Conservation (phyloP, 208 protist genomes). For the Phytomonas serpens region DNA sequence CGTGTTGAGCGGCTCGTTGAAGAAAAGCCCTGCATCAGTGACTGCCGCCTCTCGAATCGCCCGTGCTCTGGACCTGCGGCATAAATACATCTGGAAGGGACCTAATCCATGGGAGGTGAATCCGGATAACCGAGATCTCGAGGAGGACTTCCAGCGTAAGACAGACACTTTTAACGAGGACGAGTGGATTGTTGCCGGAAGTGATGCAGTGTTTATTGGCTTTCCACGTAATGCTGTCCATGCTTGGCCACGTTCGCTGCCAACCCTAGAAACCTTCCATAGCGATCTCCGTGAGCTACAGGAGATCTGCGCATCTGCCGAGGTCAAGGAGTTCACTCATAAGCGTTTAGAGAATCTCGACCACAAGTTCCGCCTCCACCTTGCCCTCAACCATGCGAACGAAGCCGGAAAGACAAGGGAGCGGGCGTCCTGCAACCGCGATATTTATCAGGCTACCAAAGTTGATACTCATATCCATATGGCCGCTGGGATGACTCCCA, state of each 20-base stretch:
- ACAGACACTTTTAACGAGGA: constrained; percentile 85
- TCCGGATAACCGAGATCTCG: constrained; percentile 33
- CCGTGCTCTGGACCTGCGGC: constrained; percentile 60
- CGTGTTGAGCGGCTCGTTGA: constrained; percentile 60
- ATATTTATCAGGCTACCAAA: constrained; percentile 94
- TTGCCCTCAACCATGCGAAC: constrained; percentile 89
- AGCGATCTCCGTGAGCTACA: constrained; percentile 66
- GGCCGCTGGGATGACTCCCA: constrained; percentile 92
- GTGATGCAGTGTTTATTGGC: constrained; percentile 84
- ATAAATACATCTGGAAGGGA: constrained; percentile 72
- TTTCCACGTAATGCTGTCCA: constrained; percentile 66
- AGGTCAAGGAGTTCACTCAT: constrained; percentile 91
- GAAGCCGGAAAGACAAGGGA: constrained; percentile 86
- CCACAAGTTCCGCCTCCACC: constrained; percentile 91
- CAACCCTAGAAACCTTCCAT: constrained; percentile 72
- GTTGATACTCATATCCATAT: constrained; percentile 97
- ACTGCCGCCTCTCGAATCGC: constrained; percentile 45
- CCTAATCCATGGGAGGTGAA: constrained; percentile 66
- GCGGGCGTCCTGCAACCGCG: constrained; percentile 79
- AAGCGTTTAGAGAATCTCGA: constrained; percentile 89
- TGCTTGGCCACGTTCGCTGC: constrained; percentile 73
- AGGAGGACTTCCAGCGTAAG: constrained; percentile 79
- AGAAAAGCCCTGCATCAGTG: constrained; percentile 19
- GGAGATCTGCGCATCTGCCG: constrained; percentile 52
- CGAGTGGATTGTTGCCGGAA: constrained; percentile 81